These are phyloP conservation scores for Pinus albicaulis DNA, from an alignment of 75 land plant species.

Conservation along the genomic window DNA sequence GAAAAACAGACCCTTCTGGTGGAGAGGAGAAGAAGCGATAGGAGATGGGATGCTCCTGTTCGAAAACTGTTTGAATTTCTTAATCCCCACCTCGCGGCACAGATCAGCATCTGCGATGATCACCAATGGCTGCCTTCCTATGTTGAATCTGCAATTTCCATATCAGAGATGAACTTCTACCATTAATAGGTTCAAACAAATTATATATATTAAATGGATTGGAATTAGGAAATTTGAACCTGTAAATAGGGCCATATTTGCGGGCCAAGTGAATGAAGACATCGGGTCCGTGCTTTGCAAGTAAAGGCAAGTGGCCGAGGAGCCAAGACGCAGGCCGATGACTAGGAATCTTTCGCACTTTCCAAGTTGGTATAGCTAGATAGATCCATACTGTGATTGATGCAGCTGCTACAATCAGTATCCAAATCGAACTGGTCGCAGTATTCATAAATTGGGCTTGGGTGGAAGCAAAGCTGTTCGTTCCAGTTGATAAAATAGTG, in stretches of 20 bases:
- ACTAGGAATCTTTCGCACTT: conserved; percentile 56
- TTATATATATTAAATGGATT: too few relatives aligned
- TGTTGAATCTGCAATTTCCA: conserved; percentile 45
- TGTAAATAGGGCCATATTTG: conserved; percentile 71
- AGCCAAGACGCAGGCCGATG: conserved; percentile 48
- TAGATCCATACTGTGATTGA: not conserved
- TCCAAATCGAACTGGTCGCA: not conserved
- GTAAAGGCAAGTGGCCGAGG: conserved; percentile 60
- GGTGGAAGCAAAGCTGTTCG: too few relatives aligned
- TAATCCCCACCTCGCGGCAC: conserved; percentile 64
- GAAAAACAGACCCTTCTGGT: conserved; percentile 69
- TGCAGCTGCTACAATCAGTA: not conserved
- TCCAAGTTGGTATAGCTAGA: conserved; percentile 24
- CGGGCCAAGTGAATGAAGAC: conserved; percentile 49
- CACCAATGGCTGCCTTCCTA: conserved; percentile 80
- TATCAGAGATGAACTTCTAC: not conserved
- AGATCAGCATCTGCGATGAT: conserved; percentile 76
- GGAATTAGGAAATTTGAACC: conserved; percentile 20
- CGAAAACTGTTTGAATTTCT: conserved; percentile 56
- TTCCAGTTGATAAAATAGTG: too few relatives aligned
- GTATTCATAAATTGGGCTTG: too few relatives aligned
- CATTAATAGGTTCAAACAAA: too few relatives aligned
- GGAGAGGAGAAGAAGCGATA: conserved; percentile 57
- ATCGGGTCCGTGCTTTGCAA: conserved; percentile 57
- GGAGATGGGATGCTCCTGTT: conserved; percentile 77